Evolutionary conservation across 768 basidiomycete species (phyloP).

Genomic region (Postia placenta): DNA sequence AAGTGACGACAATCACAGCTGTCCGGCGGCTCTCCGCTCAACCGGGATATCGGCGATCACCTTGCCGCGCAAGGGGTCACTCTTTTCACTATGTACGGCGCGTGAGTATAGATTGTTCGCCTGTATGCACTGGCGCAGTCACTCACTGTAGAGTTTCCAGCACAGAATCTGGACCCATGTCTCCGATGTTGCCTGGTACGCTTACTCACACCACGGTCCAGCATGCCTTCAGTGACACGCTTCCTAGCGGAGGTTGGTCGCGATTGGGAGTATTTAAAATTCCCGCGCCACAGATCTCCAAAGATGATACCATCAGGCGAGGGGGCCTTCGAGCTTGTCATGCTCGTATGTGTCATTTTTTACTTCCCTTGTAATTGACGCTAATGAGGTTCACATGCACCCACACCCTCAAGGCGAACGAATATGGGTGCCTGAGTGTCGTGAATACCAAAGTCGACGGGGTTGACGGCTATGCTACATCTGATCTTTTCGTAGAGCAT

Average conservation of each 20-base stretch:
- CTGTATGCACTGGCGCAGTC: background rate
- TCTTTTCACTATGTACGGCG: background rate
- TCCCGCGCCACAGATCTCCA: conserved; percentile 5
- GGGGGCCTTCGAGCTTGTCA: conserved; percentile 14
- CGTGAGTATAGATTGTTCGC: conserved; percentile 14
- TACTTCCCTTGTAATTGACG: background rate
- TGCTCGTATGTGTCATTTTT: conserved; percentile 6
- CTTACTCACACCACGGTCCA: background rate
- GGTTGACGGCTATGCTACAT: conserved; percentile 30
- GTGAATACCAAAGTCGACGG: conserved; percentile 28
- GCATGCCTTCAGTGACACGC: background rate
- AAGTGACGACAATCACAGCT: background rate
- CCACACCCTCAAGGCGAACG: conserved; percentile 1
- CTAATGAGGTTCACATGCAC: background rate
- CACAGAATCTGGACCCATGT: background rate
- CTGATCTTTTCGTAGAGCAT: conserved; percentile 35
- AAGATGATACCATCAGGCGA: conserved; percentile 11
- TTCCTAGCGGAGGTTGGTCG: conserved; percentile 8
- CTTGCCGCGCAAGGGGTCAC: background rate
- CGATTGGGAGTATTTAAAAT: conserved; percentile 20
- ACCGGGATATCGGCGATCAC: conserved; percentile 1
- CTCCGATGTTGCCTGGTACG: background rate
- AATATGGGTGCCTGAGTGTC: conserved; percentile 12
- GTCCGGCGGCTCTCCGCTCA: background rate
- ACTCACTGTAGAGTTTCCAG: background rate